Evolutionary conservation across 306 rosid genomes (phyloP).

Genomic region (Bauhinia variegata): DNA sequence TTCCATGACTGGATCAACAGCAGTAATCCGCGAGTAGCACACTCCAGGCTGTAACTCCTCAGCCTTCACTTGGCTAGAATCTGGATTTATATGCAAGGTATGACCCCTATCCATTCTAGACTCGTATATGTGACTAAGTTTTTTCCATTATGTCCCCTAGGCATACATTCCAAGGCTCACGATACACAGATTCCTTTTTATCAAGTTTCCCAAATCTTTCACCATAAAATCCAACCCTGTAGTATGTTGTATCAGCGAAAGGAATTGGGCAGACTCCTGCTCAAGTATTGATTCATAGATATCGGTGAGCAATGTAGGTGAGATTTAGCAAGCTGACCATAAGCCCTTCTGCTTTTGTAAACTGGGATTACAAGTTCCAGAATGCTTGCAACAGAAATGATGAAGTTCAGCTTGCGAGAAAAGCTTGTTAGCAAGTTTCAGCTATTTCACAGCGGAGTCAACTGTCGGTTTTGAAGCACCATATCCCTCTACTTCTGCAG

Average conservation of each 20-base stretch:
- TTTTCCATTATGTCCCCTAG: slow-evolving; percentile 99
- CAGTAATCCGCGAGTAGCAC: slow-evolving; percentile 94
- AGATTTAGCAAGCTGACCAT: slow-evolving; percentile 91
- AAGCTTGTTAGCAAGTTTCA: slow-evolving; percentile 96
- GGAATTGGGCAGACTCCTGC: slow-evolving; percentile 97
- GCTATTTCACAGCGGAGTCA: slow-evolving; percentile 94
- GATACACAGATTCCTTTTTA: slow-evolving; percentile 79
- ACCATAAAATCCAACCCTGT: slow-evolving; percentile 95
- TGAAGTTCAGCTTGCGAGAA: slow-evolving; percentile 97
- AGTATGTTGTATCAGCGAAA: slow-evolving; percentile 93
- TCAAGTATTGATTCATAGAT: slow-evolving; percentile 93
- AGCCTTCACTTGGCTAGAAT: slow-evolving; percentile 96
- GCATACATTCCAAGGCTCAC: slow-evolving; percentile 97
- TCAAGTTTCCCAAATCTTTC: slow-evolving; percentile 87
- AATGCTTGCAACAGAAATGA: slow-evolving; percentile 94
- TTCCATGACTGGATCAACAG: slow-evolving; percentile 97
- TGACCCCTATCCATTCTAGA: slow-evolving; percentile 91
- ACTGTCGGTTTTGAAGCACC: slow-evolving; percentile 95
- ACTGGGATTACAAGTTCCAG: slow-evolving; percentile 95
- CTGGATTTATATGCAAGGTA: slow-evolving; percentile 86
- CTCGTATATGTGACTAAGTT: slow-evolving; percentile 89
- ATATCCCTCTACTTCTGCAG: slow-evolving; percentile 98
- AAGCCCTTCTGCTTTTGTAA: slow-evolving; percentile 88
- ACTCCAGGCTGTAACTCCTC: slow-evolving; percentile 95
- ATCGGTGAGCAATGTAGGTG: slow-evolving; percentile 82